These are phyloP conservation scores for Candida jianshihensis DNA, from an alignment of 805 yeast genomes.

Conservation along the genomic window DNA sequence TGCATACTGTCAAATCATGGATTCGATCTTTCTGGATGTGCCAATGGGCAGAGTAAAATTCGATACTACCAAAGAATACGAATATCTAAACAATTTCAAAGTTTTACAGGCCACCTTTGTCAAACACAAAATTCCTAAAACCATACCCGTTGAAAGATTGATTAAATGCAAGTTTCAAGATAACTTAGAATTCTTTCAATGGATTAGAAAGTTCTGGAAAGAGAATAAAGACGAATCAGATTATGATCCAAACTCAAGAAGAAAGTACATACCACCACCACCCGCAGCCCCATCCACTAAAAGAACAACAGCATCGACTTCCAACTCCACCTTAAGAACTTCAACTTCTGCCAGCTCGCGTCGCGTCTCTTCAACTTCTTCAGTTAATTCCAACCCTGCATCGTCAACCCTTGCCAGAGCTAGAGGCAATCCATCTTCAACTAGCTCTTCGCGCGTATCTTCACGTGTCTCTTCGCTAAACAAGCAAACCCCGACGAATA, in stretches of 20 bases:
- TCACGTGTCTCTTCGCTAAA: constrained; percentile 23
- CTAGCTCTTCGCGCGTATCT: constrained; percentile 12
- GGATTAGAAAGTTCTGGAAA: constrained; percentile 81
- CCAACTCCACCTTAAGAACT: constrained; percentile 1
- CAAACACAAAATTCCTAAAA: constrained; percentile 61
- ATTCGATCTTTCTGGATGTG: constrained; percentile 74
- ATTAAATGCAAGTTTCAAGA: constrained; percentile 89
- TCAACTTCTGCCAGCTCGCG: constrained; percentile 5
- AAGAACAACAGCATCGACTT: constrained; percentile 1
- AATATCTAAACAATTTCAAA: constrained; percentile 74
- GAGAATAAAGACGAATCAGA: constrained; percentile 61
- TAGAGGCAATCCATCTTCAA: constrained; percentile 4
- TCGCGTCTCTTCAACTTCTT: constrained; percentile 9
- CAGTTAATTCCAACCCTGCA: constrained; percentile 2
- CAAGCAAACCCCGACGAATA: constrained; percentile 16
- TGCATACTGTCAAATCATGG: constrained; percentile 87
- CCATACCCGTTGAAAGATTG: constrained; percentile 73
- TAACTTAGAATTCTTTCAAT: constrained; percentile 88
- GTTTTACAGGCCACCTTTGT: constrained; percentile 76
- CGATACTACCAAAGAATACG: constrained; percentile 65
- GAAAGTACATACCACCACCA: constrained; percentile 28
- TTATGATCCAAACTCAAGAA: constrained; percentile 63
- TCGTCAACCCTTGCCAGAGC: constrained; percentile 7
- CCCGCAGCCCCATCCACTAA: constrained; percentile 2
- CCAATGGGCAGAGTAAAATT: constrained; percentile 77